Conservation (phyloP, 441 rosid species). For the Mallotus repandus region DNA sequence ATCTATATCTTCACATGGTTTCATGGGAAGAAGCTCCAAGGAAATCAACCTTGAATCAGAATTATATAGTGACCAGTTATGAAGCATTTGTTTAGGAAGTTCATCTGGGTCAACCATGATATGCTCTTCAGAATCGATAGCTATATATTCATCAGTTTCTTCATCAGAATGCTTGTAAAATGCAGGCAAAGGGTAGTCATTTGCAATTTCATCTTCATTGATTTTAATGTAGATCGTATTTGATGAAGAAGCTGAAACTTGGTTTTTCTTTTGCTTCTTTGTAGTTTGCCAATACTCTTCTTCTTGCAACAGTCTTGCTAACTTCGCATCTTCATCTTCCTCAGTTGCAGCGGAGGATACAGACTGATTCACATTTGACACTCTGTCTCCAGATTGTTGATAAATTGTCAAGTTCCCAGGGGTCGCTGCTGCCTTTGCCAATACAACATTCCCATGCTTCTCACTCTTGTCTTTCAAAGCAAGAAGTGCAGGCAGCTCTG, state of each 20-base stretch:
- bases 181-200: conserved; percentile 82
- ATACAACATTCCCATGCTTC: conserved; percentile 32
- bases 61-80: conserved; percentile 84
- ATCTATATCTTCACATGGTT: conserved; percentile 64
- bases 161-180: conserved; percentile 56
- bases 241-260: conserved; percentile 40
- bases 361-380: conserved; percentile 21
- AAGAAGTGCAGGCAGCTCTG: conserved; percentile 55
- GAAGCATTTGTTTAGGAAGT: conserved; percentile 65
- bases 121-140: conserved; percentile 39
- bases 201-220: conserved; percentile 76
- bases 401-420: conserved; percentile 39
- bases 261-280: conserved; percentile 45
- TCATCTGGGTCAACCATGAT: conserved; percentile 35
- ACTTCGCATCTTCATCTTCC: conserved; percentile 54
- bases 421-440: conserved; percentile 24
- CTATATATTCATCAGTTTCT: conserved; percentile 65
- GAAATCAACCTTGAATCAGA: conserved; percentile 66
- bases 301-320: conserved; percentile 60
- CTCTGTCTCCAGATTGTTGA: conserved; percentile 35
- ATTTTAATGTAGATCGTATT: conserved; percentile 61
- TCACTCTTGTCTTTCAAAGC: conserved; percentile 54
- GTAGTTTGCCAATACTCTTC: conserved; percentile 60
- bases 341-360: conserved; percentile 31
- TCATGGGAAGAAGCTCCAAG: conserved; percentile 86